Base-by-base conservation (phyloP, 2,329 filamentous ascomycete species). In the Paradendryphiella salina region DNA sequence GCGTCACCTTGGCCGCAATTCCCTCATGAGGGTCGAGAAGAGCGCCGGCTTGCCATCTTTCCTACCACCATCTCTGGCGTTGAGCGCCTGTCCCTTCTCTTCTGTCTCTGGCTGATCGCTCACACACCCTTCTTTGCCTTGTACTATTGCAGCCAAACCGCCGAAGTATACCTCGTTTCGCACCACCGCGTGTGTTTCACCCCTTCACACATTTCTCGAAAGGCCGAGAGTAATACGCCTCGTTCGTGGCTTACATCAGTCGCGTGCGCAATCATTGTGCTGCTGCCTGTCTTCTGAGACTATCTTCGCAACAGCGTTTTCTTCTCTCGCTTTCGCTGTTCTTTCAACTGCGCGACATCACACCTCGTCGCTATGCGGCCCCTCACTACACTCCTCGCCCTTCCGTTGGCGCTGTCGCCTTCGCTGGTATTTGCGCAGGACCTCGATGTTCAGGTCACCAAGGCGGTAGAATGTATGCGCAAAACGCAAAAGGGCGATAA, bases 401-500 rank as follows among this genome's bases (percentile, higher is more conserved):
- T 68, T 20, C 54, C 61, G 35, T 46, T 66, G 32, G 55, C 60
- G 29, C 56, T 62, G 21, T 52, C 70, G 8, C 57, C 58, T 18
- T 51, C 64, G 42, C 35, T 64, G 41, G 56, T 54, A n/a, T 42
- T 50, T 31, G 65, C 66, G 10, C 60, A 68, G 33, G 51, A 47
- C 4, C 64, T 78, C 45, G 60, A 62, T 39, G 75, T 80, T 65
- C 72, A 79, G 56, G 69, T 73, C 57, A 77, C 74, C 14, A 69
- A 70, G 38, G 55, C 71, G 1, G 73, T 72, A 8, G 62, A 68
- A 15, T 81, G 79, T 66, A 66, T 66, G 32, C 75, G 78, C 47
- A 76, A 76, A 11, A 75, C 76, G 13, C 60, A 72, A 17, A 64
- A 63, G n/a, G 77, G 78, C 57, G 79, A 81, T 62, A 74, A 56